Conservation (phyloP, 2,329 filamentous ascomycete species). For the Diaporthe vaccinii region DNA sequence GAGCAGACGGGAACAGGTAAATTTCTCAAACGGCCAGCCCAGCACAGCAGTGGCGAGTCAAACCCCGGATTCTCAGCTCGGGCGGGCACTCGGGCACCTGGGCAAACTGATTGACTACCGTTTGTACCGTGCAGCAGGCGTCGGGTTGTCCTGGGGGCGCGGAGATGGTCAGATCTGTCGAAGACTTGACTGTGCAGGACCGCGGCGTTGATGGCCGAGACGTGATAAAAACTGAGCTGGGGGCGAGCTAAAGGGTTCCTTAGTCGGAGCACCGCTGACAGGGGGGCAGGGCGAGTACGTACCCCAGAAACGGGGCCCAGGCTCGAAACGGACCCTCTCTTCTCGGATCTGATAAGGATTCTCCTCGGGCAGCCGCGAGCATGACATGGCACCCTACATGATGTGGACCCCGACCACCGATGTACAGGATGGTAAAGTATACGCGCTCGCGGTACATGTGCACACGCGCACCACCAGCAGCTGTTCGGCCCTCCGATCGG, state of each 20-base stretch:
- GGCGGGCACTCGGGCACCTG: background rate
- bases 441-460: background rate
- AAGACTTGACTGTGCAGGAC: background rate
- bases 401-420: background rate
- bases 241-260: slow-evolving; percentile 26
- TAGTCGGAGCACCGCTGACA: slow-evolving; percentile 21
- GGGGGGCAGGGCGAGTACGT: background rate
- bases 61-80: background rate
- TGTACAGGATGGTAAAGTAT: background rate
- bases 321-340: slow-evolving; percentile 29
- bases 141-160: slow-evolving; percentile 5
- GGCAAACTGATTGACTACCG: background rate
- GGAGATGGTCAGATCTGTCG: slow-evolving; percentile 15
- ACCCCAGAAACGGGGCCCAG: slow-evolving; percentile 28
- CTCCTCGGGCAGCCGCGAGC: slow-evolving; percentile 3
- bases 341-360: slow-evolving; percentile 40
- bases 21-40: slow-evolving; percentile 13
- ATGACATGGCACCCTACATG: background rate
- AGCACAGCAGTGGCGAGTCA: slow-evolving; percentile 9
- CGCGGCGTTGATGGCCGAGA: background rate
- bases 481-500: slow-evolving; percentile 15
- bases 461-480: background rate
- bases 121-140: background rate
- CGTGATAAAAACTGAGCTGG: slow-evolving; percentile 27
- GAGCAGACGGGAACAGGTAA: slow-evolving; percentile 9